These are phyloP conservation scores for Ormosia semicastrata DNA, from an alignment of 306 rosid species.

Conservation along the genomic window DNA sequence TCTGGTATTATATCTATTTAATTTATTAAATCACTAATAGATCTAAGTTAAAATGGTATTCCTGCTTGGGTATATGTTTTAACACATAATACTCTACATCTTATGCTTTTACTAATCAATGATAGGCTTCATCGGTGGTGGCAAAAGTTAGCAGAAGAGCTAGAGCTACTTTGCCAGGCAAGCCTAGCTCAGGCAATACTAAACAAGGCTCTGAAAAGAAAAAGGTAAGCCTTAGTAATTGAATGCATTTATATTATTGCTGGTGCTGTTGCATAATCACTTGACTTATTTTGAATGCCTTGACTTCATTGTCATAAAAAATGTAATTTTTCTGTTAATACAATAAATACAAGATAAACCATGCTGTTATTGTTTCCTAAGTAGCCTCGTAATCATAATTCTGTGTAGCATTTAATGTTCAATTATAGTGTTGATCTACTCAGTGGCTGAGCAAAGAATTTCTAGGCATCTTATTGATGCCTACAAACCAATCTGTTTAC, in stretches of 20 bases:
- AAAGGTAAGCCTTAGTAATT: slow-evolving; percentile 45
- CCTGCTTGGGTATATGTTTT: slow-evolving; percentile 12
- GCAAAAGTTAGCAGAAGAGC: slow-evolving; percentile 75
- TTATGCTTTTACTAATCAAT: slow-evolving; percentile 24
- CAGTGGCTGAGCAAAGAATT: neutral
- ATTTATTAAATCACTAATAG: neutral
- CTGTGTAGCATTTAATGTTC: slow-evolving; percentile 1
- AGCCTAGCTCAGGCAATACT: slow-evolving; percentile 48
- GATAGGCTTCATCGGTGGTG: slow-evolving; percentile 64
- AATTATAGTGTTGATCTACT: neutral
- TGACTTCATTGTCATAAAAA: neutral
- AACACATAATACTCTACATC: slow-evolving; percentile 16
- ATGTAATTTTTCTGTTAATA: neutral
- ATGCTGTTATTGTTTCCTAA: neutral
- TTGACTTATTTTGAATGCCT: too few relatives aligned
- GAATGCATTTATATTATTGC: neutral
- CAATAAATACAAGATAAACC: neutral
- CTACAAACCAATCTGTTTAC: slow-evolving; percentile 1
- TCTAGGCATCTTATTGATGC: neutral
- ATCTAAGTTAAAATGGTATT: neutral
- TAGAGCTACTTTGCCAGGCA: slow-evolving; percentile 52
- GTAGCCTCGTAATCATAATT: slow-evolving; percentile 1
- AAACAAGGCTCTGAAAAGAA: slow-evolving; percentile 82
- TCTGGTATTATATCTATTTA: neutral
- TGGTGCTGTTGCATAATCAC: neutral